Conservation (phyloP, 208 protist genomes). For the Trypanosomatidae sp. region DNA sequence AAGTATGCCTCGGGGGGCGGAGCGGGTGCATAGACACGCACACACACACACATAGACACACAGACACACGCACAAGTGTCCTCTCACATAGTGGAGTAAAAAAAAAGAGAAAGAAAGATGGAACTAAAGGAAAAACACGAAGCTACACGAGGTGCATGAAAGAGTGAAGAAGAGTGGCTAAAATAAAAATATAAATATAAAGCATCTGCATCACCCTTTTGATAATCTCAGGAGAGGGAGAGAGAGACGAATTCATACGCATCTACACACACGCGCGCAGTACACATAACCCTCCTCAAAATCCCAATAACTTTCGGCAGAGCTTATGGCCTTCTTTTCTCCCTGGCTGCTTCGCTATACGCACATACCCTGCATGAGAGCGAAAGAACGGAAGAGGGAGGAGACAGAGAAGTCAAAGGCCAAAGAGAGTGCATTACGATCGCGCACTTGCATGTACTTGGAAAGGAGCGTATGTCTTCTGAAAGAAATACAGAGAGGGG, state of each 20-base stretch:
- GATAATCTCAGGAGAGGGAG: neutral
- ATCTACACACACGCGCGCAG: conserved; percentile 5
- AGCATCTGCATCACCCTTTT: too few relatives aligned
- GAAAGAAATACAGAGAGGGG: neutral
- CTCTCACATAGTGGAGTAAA: neutral
- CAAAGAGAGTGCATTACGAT: neutral
- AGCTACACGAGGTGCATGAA: neutral
- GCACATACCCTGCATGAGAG: neutral
- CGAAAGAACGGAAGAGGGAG: neutral
- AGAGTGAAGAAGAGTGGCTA: neutral
- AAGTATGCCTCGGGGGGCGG: too few relatives aligned
- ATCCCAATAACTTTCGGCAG: neutral
- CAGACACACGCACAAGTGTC: neutral
- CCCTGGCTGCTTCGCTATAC: neutral
- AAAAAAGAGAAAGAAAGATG: conserved; percentile 3
- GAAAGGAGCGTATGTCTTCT: neutral
- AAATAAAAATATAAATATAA: neutral
- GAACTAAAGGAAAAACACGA: neutral
- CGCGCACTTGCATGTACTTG: neutral
- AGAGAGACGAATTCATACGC: conserved; percentile 5
- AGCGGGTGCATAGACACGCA: neutral
- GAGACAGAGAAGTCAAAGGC: neutral
- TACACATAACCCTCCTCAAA: neutral
- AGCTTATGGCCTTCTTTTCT: neutral
- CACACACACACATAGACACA: neutral